Conservation (phyloP, 169 alveolate species). For the Eimeria praecox region DNA sequence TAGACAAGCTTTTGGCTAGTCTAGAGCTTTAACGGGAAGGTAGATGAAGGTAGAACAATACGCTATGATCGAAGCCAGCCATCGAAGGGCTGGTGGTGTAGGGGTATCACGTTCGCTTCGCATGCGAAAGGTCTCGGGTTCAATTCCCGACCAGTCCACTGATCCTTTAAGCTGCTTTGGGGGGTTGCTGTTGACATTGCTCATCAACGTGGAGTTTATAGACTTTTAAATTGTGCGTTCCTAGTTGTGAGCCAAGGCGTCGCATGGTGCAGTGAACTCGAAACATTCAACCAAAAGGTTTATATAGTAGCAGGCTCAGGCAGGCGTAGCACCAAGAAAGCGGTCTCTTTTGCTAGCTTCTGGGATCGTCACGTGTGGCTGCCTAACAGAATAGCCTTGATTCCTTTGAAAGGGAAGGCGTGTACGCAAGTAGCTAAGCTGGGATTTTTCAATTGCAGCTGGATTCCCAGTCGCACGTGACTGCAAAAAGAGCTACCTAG, state of each 20-base stretch:
- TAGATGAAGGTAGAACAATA: background rate
- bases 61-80: background rate
- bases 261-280: too few species aligned
- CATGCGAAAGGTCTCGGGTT: constrained; percentile 92
- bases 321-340: too few species aligned
- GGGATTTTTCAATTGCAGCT: background rate
- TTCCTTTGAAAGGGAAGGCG: background rate
- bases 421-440: background rate
- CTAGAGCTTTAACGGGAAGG: too few species aligned
- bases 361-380: background rate
- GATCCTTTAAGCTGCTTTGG: background rate
- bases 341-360: background rate
- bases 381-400: background rate
- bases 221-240: too few species aligned
- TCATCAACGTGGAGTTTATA: too few species aligned
- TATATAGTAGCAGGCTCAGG: too few species aligned
- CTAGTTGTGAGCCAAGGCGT: too few species aligned
- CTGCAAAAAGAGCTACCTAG: background rate
- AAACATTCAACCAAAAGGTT: too few species aligned
- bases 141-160: constrained; percentile 91
- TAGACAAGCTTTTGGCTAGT: background rate
- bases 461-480: background rate
- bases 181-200: too few species aligned
- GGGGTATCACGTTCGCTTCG: constrained; percentile 91
- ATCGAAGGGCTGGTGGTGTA: constrained; percentile 89